phyloP scores from a whole-genome alignment of 371 early-diverging fungal species.

The Rhizopus delemar region DNA sequence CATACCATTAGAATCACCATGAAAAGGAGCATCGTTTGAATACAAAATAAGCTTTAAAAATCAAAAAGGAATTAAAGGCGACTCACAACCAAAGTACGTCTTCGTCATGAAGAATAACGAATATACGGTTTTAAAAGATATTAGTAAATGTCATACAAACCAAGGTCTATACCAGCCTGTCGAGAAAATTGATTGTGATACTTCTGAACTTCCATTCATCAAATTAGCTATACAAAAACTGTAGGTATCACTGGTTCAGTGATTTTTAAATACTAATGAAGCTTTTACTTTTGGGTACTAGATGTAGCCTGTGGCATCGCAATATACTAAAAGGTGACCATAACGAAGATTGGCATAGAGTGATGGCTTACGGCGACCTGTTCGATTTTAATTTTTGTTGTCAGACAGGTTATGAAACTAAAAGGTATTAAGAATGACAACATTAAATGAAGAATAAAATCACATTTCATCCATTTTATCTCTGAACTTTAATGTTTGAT shows the following conservation, averaged over 20 bases:
- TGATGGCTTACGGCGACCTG: slow-evolving; percentile 9
- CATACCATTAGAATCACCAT: too few species aligned
- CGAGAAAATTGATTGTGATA: slow-evolving; percentile 11
- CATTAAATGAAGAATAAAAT: slow-evolving; percentile 11
- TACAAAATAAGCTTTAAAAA: too few species aligned
- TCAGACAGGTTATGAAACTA: slow-evolving; percentile 12
- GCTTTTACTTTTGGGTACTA: slow-evolving; percentile 9
- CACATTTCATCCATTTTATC: slow-evolving; percentile 1
- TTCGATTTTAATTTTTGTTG: slow-evolving; percentile 14
- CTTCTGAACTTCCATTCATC: slow-evolving; percentile 12
- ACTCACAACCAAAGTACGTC: too few species aligned
- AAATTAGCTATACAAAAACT: slow-evolving; percentile 8
- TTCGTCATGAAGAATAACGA: too few species aligned
- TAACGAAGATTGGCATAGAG: slow-evolving; percentile 13
- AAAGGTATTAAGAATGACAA: slow-evolving; percentile 14
- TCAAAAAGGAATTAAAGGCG: too few species aligned
- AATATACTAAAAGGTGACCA: slow-evolving; percentile 8
- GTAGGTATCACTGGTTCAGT: slow-evolving; percentile 2
- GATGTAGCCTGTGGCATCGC: slow-evolving; percentile 11
- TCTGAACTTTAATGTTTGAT: slow-evolving; percentile 7
- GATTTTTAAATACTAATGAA: slow-evolving; percentile 6
- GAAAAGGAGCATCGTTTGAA: too few species aligned
- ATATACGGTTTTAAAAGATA: slow-evolving; percentile 10
- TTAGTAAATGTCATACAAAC: slow-evolving; percentile 10
- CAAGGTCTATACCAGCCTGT: slow-evolving; percentile 8